Evolutionary conservation across 441 rosid genomes (phyloP).

Genomic region (Populus tomentosa): DNA sequence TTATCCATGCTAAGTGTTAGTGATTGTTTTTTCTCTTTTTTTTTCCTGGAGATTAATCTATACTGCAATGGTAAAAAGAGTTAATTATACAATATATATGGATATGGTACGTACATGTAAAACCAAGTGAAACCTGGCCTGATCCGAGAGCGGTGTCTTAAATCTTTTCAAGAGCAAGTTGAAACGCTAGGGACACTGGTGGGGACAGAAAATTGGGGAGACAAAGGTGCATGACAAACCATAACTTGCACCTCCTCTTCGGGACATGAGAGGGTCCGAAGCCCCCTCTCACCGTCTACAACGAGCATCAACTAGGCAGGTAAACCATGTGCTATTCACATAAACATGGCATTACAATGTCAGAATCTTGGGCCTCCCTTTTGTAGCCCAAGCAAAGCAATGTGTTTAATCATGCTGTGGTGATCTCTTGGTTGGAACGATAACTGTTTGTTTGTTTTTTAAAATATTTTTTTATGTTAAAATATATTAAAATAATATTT

Average conservation of each 20-base stretch:
- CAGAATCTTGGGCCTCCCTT: background rate
- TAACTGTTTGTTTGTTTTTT: too few species aligned
- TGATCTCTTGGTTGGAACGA: background rate
- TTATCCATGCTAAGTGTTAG: background rate
- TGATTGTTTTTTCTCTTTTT: too few species aligned
- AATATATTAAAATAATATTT: too few species aligned
- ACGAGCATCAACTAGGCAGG: constrained; percentile 21
- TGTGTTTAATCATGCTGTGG: background rate
- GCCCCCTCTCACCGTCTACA: constrained; percentile 13
- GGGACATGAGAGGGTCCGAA: constrained; percentile 13
- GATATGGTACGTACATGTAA: background rate
- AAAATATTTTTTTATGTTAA: too few species aligned
- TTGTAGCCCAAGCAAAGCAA: background rate
- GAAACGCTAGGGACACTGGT: constrained; percentile 18
- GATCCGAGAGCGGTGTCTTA: background rate
- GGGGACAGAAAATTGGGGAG: constrained; percentile 17
- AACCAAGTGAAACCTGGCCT: background rate
- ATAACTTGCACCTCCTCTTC: constrained; percentile 18
- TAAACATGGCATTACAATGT: background rate
- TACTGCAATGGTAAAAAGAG: background rate
- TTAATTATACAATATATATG: background rate
- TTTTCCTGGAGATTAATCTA: background rate
- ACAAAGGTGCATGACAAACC: constrained; percentile 51
- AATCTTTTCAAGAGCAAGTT: background rate
- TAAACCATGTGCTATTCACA: constrained; percentile 26